Conservation (phyloP, 495 filamentous ascomycete genomes). For the Penicillium herquei region DNA sequence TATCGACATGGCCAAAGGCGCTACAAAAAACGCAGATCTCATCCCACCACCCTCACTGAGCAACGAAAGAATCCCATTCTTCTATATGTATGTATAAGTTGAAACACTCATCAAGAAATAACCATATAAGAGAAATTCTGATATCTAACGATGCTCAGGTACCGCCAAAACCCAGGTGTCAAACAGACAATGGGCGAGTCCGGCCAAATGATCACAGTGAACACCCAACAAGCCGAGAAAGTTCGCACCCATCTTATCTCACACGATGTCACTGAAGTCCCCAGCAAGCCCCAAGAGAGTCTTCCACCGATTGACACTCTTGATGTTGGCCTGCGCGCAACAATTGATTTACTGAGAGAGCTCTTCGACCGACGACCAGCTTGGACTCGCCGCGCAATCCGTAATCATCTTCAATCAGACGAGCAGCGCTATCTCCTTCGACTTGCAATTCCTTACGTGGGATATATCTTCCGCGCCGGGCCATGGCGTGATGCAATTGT, state of each 20-base stretch:
- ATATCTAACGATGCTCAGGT: constrained; percentile 29
- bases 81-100: constrained; percentile 45
- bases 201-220: constrained; percentile 52
- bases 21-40: constrained; percentile 59
- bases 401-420: constrained; percentile 54
- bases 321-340: constrained; percentile 49
- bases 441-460: constrained; percentile 69
- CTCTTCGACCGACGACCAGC: constrained; percentile 74
- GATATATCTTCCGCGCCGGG: constrained; percentile 84
- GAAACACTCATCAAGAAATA: background rate
- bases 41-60: constrained; percentile 78
- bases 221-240: constrained; percentile 51
- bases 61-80: constrained; percentile 64
- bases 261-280: constrained; percentile 53
- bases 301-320: constrained; percentile 45
- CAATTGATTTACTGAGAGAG: constrained; percentile 56
- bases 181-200: constrained; percentile 47
- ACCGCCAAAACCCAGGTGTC: constrained; percentile 60
- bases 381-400: constrained; percentile 78
- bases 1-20: constrained; percentile 62
- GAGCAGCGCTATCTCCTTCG: constrained; percentile 59
- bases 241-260: constrained; percentile 60
- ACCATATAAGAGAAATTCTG: background rate
- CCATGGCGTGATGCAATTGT: constrained; percentile 89
- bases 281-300: constrained; percentile 49